Conservation (phyloP, 2,329 filamentous ascomycete genomes). For the Venturia aucupariae region DNA sequence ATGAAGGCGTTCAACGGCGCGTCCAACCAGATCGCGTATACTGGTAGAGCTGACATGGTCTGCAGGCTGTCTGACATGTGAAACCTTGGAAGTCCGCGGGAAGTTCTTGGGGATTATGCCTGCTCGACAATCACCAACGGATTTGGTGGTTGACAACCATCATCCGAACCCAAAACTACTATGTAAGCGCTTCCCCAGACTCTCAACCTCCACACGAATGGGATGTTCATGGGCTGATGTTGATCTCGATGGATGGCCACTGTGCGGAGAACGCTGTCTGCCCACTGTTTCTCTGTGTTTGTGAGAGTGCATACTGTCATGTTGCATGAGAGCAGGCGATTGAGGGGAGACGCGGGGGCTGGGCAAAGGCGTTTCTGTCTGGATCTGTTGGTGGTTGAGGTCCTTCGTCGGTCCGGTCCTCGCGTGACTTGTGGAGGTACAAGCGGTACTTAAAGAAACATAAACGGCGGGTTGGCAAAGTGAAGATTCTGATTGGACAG, state of each 20-base stretch:
- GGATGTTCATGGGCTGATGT: background rate
- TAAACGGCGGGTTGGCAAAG: background rate
- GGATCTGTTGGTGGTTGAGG: background rate
- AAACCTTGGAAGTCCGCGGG: background rate
- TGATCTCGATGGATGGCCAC: background rate
- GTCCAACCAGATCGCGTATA: background rate
- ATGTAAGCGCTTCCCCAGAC: background rate
- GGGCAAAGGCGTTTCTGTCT: background rate
- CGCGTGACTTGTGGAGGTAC: background rate
- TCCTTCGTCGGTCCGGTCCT: background rate
- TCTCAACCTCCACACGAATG: background rate
- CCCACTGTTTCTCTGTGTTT: background rate
- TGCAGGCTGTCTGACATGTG: background rate
- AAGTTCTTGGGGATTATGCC: background rate
- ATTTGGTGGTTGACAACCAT: background rate
- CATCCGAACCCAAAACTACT: background rate
- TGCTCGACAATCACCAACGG: background rate
- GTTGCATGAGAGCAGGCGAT: background rate
- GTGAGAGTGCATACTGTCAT: background rate
- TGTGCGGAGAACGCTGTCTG: background rate
- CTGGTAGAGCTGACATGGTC: too few species aligned
- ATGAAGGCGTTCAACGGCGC: background rate
- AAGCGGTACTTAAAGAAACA: background rate
- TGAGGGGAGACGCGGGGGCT: background rate
- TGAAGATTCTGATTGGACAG: background rate